These are phyloP conservation scores for Acacia concinna DNA, from an alignment of 331 rosid genomes.

Conservation along the genomic window DNA sequence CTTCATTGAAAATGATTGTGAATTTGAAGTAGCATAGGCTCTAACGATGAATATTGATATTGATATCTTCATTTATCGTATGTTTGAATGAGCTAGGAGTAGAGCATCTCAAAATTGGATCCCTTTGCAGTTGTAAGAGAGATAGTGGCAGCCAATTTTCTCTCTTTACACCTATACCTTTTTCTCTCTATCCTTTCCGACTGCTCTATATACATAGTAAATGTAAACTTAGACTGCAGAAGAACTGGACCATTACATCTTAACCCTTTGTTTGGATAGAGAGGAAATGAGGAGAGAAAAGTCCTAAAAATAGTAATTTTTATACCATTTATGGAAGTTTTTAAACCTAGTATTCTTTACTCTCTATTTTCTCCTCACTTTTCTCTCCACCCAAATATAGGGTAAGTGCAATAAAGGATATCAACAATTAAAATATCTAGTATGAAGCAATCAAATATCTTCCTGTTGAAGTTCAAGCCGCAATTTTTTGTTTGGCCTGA, in stretches of 20 bases:
- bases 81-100: slow-evolving; percentile 29
- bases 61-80: slow-evolving; percentile 20
- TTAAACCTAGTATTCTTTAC: too few species aligned
- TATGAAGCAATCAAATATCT: neutral
- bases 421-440: neutral
- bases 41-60: slow-evolving; percentile 15
- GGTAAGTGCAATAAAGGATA: neutral
- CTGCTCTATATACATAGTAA: neutral
- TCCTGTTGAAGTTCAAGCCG: neutral
- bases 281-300: too few species aligned
- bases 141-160: neutral
- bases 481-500: neutral
- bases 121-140: neutral
- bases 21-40: slow-evolving; percentile 3
- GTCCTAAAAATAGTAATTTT: too few species aligned
- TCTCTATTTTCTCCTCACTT: too few species aligned
- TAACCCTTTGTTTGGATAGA: too few species aligned
- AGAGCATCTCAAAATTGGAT: neutral
- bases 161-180: neutral
- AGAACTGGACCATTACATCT: neutral
- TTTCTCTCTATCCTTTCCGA: neutral
- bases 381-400: too few species aligned
- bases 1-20: slow-evolving; percentile 25
- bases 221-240: neutral
- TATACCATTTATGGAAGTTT: too few species aligned